Evolutionary conservation across 768 basidiomycete species (phyloP).

Genomic region (Calocera cornea): DNA sequence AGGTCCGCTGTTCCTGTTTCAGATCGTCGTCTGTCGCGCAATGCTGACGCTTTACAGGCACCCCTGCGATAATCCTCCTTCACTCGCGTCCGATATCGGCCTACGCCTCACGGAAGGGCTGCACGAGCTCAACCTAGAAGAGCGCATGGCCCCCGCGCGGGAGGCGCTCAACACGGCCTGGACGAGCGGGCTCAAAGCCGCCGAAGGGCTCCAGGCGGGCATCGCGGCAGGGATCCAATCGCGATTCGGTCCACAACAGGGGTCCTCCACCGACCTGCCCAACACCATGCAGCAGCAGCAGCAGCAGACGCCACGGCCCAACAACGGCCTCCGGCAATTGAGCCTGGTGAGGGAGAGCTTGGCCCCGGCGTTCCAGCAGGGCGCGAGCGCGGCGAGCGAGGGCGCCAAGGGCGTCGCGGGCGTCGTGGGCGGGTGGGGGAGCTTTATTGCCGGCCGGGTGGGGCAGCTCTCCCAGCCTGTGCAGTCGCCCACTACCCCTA

Average conservation of each 20-base stretch:
- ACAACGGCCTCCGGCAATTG: neutral
- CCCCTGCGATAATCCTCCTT: conserved; percentile 83
- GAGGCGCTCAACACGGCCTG: conserved; percentile 76
- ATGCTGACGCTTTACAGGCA: conserved; percentile 39
- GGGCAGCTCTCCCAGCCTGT: neutral
- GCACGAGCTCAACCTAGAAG: conserved; percentile 83
- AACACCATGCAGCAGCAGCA: neutral
- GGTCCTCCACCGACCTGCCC: neutral
- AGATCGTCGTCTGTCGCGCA: conserved; percentile 1
- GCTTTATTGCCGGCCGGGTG: neutral
- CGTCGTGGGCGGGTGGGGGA: conserved; percentile 1
- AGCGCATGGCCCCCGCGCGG: conserved; percentile 84
- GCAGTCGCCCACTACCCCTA: neutral
- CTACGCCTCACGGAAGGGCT: conserved; percentile 85
- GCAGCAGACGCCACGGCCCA: neutral
- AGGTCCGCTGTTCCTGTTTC: conserved; percentile 36
- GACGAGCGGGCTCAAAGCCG: conserved; percentile 66
- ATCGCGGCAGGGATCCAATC: conserved; percentile 15
- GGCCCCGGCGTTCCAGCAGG: neutral
- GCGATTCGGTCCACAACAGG: neutral
- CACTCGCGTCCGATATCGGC: conserved; percentile 81
- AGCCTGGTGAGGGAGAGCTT: neutral
- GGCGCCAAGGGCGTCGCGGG: neutral
- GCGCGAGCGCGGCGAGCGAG: neutral
- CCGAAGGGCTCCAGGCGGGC: conserved; percentile 67